Evolutionary conservation across 257 asterid genomes (phyloP), one percentile per base, ranked within the genome.

Genomic region (Rhazya stricta): DNA sequence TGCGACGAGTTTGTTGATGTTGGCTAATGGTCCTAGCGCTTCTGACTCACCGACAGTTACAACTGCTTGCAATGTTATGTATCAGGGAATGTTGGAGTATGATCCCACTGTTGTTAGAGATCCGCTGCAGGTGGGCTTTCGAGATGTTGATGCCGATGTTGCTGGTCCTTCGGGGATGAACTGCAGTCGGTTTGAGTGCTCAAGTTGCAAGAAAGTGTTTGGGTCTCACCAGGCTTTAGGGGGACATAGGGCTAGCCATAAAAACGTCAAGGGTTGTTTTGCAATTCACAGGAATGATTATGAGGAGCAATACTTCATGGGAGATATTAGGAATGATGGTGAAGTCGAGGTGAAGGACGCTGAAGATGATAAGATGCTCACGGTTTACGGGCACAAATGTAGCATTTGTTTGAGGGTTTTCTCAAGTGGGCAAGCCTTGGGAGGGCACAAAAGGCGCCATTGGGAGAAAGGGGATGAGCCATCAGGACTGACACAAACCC

Each of bases 361-460:
- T 48, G 70, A 53, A 60, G 73, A 61, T 42, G 74, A 73, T 62
- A 63, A 73, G 51, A 65, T 36, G 6, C 29, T 73, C 68, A 77
- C 76, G 82, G 72, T 16, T 0, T 34, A 18, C 8, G 15, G 87
- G 81, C 98, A 91, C 78, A 86, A 82, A 73, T 91, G 97, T 78
- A 79, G 82, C 66, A 79, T 89, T 0, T 93, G 98, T 78, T 77
- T 76, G 62, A 86, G 91, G 90, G 94, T 88, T 74, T 93, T 93
- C 57, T 81, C 97, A 29, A 88, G 88, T 43, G 94, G 97, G 0
- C 93, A 91, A 78, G 96, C 96, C 18, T 70, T 88, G 77, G 96
- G 97, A 2, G 95, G 97, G 1, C 98, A 91, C 78, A 93, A 83
- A 82, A 87, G 97, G 84, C 85, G 96, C 79, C 98, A 91, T 9